These are phyloP conservation scores for Rhizopogon sp. DNA, from an alignment of 768 basidiomycete genomes.

Conservation along the genomic window DNA sequence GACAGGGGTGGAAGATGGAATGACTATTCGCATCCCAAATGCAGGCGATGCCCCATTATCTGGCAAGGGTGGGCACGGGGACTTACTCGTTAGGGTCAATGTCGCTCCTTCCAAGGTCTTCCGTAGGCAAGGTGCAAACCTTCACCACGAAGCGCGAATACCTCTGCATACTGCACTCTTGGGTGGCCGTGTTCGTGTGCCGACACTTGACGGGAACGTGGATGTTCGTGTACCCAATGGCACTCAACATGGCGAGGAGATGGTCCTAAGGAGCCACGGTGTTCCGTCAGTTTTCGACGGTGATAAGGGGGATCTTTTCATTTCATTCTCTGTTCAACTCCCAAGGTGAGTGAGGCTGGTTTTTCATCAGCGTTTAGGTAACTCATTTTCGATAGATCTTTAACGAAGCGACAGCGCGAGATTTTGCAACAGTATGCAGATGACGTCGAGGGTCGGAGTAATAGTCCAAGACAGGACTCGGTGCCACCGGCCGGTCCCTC, in stretches of 20 bases:
- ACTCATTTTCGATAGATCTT: slow-evolving; percentile 45
- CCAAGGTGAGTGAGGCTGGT: slow-evolving; percentile 64
- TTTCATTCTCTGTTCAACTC: slow-evolving; percentile 81
- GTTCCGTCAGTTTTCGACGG: slow-evolving; percentile 56
- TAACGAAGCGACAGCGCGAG: slow-evolving; percentile 79
- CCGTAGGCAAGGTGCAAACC: slow-evolving; percentile 83
- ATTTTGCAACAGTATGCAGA: slow-evolving; percentile 88
- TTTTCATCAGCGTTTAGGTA: slow-evolving; percentile 6
- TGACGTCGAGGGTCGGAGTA: slow-evolving; percentile 74
- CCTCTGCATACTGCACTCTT: slow-evolving; percentile 89
- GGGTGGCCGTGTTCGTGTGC: slow-evolving; percentile 90
- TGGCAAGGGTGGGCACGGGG: slow-evolving; percentile 75
- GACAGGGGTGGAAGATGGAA: slow-evolving; percentile 90
- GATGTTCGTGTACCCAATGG: slow-evolving; percentile 90
- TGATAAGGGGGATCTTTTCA: slow-evolving; percentile 80
- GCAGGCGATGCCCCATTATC: slow-evolving; percentile 81
- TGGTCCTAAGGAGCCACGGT: slow-evolving; percentile 87
- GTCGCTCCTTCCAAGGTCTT: slow-evolving; percentile 83
- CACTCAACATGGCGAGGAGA: slow-evolving; percentile 96
- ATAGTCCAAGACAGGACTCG: slow-evolving; percentile 14
- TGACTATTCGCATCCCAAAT: slow-evolving; percentile 78
- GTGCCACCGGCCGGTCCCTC: slow-evolving; percentile 14
- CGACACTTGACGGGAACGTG: slow-evolving; percentile 93
- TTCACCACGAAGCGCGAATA: slow-evolving; percentile 86
- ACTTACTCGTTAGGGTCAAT: slow-evolving; percentile 81